These are phyloP conservation scores for Suillus variegatus DNA, from an alignment of 768 basidiomycete genomes.

Conservation along the genomic window DNA sequence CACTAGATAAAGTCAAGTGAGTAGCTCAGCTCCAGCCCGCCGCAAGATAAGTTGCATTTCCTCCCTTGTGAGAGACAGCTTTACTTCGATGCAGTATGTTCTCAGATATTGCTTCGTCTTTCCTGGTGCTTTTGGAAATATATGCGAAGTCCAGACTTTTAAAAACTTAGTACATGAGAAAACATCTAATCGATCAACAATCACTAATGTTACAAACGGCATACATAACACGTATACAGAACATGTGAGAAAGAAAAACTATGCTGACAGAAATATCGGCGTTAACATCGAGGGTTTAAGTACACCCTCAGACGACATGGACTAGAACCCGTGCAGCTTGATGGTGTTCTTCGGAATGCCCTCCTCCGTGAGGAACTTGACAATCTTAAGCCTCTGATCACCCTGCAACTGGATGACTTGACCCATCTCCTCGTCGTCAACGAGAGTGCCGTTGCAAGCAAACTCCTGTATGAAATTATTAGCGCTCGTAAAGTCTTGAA, in stretches of 20 bases:
- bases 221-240: constrained; percentile 15
- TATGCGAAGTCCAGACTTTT: constrained; percentile 1
- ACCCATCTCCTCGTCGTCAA: constrained; percentile 94
- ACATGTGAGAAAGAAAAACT: constrained; percentile 16
- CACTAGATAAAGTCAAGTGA: constrained; percentile 94
- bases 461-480: constrained; percentile 66
- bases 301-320: constrained; percentile 9
- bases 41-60: constrained; percentile 21
- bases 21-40: neutral
- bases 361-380: constrained; percentile 81
- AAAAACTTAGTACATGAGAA: constrained; percentile 2
- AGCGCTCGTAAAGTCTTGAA: constrained; percentile 1
- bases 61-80: neutral
- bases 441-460: constrained; percentile 96
- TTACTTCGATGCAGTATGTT: constrained; percentile 1
- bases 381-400: constrained; percentile 93
- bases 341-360: constrained; percentile 76
- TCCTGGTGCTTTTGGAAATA: neutral
- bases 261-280: constrained; percentile 12
- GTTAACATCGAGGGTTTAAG: neutral
- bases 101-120: neutral
- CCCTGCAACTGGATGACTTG: constrained; percentile 98
- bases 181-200: constrained; percentile 30
- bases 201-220: constrained; percentile 27
- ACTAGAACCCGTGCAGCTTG: constrained; percentile 88